phyloP scores from a whole-genome alignment of 1,139 yeast species.

The Blastobotrys apis region DNA sequence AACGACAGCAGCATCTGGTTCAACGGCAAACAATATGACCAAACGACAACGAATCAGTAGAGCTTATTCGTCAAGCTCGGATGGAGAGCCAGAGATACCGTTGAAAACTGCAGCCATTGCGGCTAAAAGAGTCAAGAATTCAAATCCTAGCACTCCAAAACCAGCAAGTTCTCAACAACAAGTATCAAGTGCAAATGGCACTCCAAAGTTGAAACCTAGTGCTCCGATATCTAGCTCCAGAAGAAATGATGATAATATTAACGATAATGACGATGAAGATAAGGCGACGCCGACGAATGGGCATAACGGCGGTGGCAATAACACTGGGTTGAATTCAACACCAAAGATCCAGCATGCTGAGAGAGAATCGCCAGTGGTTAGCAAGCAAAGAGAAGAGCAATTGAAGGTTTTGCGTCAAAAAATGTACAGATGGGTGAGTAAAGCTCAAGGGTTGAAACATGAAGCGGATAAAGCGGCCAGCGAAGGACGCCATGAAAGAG shows the following conservation, averaged over 20 bases:
- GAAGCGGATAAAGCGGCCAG: slow-evolving; percentile 33
- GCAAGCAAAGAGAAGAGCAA: slow-evolving; percentile 5
- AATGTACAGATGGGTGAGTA: slow-evolving; percentile 33
- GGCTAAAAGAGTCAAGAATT: background rate
- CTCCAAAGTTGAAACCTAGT: slow-evolving; percentile 3
- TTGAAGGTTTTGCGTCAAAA: slow-evolving; percentile 23
- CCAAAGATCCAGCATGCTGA: background rate
- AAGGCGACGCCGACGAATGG: background rate
- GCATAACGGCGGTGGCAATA: background rate
- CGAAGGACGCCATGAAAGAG: slow-evolving; percentile 26
- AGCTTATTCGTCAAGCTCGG: slow-evolving; percentile 21
- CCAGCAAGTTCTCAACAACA: background rate
- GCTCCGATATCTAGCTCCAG: background rate
- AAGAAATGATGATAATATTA: background rate
- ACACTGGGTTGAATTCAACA: background rate
- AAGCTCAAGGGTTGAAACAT: slow-evolving; percentile 35
- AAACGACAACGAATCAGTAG: slow-evolving; percentile 22
- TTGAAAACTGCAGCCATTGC: slow-evolving; percentile 8
- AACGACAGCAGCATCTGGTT: background rate
- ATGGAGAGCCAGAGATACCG: slow-evolving; percentile 18
- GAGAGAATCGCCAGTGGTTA: background rate
- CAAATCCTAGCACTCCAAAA: slow-evolving; percentile 4
- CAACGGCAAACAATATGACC: background rate
- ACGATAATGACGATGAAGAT: background rate
- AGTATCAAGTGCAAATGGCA: too few relatives aligned